phyloP scores from a whole-genome alignment of 805 yeast genomes.

The Saccharomyces paradoxus region DNA sequence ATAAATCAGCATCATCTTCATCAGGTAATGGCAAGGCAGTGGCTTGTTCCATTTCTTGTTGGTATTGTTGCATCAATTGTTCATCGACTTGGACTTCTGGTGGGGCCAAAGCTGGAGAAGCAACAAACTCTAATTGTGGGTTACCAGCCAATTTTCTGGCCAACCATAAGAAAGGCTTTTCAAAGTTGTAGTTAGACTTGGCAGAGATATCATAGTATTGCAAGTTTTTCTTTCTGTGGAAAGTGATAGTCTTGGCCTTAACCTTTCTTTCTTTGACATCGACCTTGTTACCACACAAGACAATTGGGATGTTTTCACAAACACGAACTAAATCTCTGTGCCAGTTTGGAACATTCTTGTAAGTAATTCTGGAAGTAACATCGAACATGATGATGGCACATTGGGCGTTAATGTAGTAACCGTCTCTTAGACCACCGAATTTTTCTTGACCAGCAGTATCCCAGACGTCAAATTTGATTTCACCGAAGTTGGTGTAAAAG shows the following conservation, averaged over 20 bases:
- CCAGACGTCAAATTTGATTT: constrained; percentile 98
- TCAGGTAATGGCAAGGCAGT: constrained; percentile 99
- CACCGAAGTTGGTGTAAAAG: constrained; percentile 97
- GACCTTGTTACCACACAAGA: constrained; percentile 98
- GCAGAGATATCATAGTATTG: constrained; percentile 99
- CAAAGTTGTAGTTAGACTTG: constrained; percentile 98
- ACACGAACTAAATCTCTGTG: constrained; percentile 99
- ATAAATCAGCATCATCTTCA: constrained; percentile 99
- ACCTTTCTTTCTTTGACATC: constrained; percentile 99
- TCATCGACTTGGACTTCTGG: constrained; percentile 98
- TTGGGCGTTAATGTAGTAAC: constrained; percentile 98
- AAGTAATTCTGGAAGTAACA: constrained; percentile 98
- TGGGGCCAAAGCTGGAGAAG: constrained; percentile 98
- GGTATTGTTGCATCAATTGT: constrained; percentile 94
- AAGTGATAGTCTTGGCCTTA: constrained; percentile 98
- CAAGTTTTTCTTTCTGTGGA: constrained; percentile 99
- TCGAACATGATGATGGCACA: constrained; percentile 99
- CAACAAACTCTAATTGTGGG: constrained; percentile 96
- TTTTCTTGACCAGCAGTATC: constrained; percentile 99
- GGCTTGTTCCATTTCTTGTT: constrained; percentile 99
- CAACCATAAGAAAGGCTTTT: constrained; percentile 99
- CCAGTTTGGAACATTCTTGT: constrained; percentile 99
- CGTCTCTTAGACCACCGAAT: constrained; percentile 99
- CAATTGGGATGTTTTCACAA: constrained; percentile 99
- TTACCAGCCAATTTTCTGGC: constrained; percentile 98